Base-by-base conservation (phyloP, 2,329 filamentous ascomycete species). In the Geoglossum cookeanum region DNA sequence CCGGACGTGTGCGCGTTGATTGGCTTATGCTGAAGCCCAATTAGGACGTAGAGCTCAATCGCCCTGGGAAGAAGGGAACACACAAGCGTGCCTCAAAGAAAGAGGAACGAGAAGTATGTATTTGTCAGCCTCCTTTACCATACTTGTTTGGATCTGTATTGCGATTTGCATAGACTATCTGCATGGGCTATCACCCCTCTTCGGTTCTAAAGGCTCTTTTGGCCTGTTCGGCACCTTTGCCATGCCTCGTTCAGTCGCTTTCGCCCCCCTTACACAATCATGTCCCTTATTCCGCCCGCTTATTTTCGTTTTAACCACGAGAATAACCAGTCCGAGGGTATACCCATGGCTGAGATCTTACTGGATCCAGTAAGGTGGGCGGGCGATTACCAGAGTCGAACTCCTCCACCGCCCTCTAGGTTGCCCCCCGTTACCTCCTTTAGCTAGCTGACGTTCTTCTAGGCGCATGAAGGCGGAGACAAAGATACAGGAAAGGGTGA, bases 21-120 rank as follows among this genome's bases (percentile, higher is more conserved):
- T 32, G 58, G 1, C 27, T 4, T 48, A 49, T 53, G 13, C 58
- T 59, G 45, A 62, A 65, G 55, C 64, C 57, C 22, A 33, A 29
- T 55, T 62, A 92, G 86, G 87, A 94, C 62, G 73, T 79, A 3
- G 84, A 85, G 65, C 78, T 80, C 71, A 94, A 92, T 66, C 75
- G 78, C 22, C 82, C 79, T 3, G 85, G 85, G 15, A 73, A 76
- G 63, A 76, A 72, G 59, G 83, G 84, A 29, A 86, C 85, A 65
- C 80, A 79, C 15, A 69, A 68, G 58, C 62, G 64, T 9, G 65
- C 67, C 44, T 63, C 69, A 17, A 74, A 72, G 65, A 71, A 73
- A 64, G 68, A 68, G 55, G 63, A 63, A 9, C 56, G 47, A 22
- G 45, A 58, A 47, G 42, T 39, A 55, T n/a, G 32, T 68, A 68